Conservation (phyloP, 2,329 filamentous ascomycete genomes). For the Pseudocercospora macadamiae region DNA sequence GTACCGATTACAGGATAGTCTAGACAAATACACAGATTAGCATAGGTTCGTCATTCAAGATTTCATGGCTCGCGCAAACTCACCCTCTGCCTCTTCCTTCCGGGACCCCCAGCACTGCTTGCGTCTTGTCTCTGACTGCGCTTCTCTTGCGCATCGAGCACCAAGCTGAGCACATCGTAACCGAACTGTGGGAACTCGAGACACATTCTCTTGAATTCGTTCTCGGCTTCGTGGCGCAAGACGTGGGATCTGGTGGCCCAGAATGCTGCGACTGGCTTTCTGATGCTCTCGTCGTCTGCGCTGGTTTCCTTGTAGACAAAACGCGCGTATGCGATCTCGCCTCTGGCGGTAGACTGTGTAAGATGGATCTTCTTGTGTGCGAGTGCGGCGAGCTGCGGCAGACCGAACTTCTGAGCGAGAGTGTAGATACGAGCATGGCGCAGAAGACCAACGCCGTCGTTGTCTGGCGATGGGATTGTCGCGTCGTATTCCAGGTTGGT, state of each 20-base stretch:
- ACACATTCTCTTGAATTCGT: slow-evolving; percentile 82
- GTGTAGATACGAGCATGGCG: slow-evolving; percentile 91
- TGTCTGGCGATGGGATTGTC: slow-evolving; percentile 66
- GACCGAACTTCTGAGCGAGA: slow-evolving; percentile 75
- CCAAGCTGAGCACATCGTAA: slow-evolving; percentile 81
- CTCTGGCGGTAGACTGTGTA: slow-evolving; percentile 82
- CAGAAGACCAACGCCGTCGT: slow-evolving; percentile 79
- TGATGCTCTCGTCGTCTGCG: slow-evolving; percentile 70
- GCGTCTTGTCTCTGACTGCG: slow-evolving; percentile 40
- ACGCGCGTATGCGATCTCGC: slow-evolving; percentile 88
- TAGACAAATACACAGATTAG: neutral
- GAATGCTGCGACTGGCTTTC: slow-evolving; percentile 84
- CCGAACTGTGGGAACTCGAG: slow-evolving; percentile 89
- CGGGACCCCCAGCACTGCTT: slow-evolving; percentile 40
- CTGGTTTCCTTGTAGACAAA: slow-evolving; percentile 83
- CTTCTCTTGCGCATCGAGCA: slow-evolving; percentile 56
- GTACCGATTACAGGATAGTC: neutral
- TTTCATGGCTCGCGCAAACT: neutral
- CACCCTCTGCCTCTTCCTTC: slow-evolving; percentile 43
- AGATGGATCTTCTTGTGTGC: slow-evolving; percentile 90
- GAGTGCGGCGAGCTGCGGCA: slow-evolving; percentile 68
- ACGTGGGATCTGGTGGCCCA: slow-evolving; percentile 83
- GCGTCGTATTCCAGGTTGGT: slow-evolving; percentile 70
- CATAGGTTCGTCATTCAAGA: neutral
- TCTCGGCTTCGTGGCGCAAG: slow-evolving; percentile 80